These are phyloP conservation scores for Panaeolus cyanescens DNA, from an alignment of 768 basidiomycete genomes.

Conservation along the genomic window DNA sequence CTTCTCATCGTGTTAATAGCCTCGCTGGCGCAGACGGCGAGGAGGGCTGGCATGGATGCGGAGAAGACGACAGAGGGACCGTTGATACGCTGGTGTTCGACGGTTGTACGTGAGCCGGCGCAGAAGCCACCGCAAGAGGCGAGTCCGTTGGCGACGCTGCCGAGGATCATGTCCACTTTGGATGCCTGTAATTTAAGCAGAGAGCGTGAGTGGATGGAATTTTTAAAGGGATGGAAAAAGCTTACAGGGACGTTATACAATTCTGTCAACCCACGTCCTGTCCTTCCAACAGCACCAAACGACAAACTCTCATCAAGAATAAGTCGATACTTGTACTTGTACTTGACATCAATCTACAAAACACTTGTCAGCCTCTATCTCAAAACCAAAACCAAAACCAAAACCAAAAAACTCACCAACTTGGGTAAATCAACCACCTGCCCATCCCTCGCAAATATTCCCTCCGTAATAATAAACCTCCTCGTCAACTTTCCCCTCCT, in stretches of 20 bases:
- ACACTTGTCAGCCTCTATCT: not conserved
- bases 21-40: slow-evolving; percentile 86
- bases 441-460: slow-evolving; percentile 95
- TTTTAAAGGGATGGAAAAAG: slow-evolving; percentile 3
- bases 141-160: slow-evolving; percentile 84
- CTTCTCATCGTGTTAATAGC: slow-evolving; percentile 79
- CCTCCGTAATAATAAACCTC: slow-evolving; percentile 95
- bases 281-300: slow-evolving; percentile 90
- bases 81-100: slow-evolving; percentile 97
- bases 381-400: not conserved
- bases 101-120: slow-evolving; percentile 79
- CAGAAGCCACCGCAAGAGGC: slow-evolving; percentile 93
- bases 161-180: slow-evolving; percentile 94
- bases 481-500: slow-evolving; percentile 80
- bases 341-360: slow-evolving; percentile 85
- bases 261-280: slow-evolving; percentile 94
- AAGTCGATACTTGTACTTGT: slow-evolving; percentile 93
- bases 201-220: not conserved
- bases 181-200: slow-evolving; percentile 52
- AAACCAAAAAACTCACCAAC: slow-evolving; percentile 57
- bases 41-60: slow-evolving; percentile 88
- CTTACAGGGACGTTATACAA: slow-evolving; percentile 90
- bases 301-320: slow-evolving; percentile 94
- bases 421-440: slow-evolving; percentile 91
- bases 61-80: slow-evolving; percentile 96